Evolutionary conservation across 2,329 filamentous ascomycete genomes (phyloP), one percentile per base, ranked within the genome.

Genomic region (Diaporthe destruens): DNA sequence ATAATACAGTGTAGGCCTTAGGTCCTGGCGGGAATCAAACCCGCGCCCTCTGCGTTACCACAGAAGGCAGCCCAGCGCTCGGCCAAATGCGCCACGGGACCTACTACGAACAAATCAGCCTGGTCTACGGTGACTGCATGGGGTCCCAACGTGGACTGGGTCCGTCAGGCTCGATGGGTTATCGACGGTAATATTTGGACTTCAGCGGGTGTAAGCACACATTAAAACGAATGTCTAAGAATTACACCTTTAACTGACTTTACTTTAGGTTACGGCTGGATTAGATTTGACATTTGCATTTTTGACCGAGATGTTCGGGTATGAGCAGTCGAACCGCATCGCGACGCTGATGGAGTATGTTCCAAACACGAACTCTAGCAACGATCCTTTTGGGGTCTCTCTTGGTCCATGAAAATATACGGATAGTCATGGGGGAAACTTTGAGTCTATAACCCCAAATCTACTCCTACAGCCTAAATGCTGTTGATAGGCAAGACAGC

Each of bases 131-230:
- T 88, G 11, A 86, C 81, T 2, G 78, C 81, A 1, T 80, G 85
- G 68, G 85, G 87, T 0, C 84, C 86, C 0, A 81, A 84, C 0
- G 88, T 91, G 0, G 79, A 87, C 0, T 94, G 91, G 91, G 84
- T 91, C 34, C 80, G 84, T 0, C 84, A 85, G 36, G 91, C 91
- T 25, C 84, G 92, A 51, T 93, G 90, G 88, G 88, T 92, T 0
- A 82, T 85, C 0, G 91, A 93, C 80, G 90, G 88, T 5, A 91
- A 92, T 72, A 82, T 92, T 9, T 93, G 91, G 90, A 89, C 88
- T 4, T 88, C 88, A 2, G 90, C 89, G 0, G 91, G 92, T 66
- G 81, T 83, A 74, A 85, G 73, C 77, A 86, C 11, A 47, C 2
- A 7, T 29, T 4, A 49, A 14, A 6, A 8, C 42, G 3, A 51